Percentiles rank a stretch among this genome's conserved stretches.
Evolutionary conservation across 2,329 filamentous ascomycete genomes (phyloP).

Genomic region (Xylariales sp.): DNA sequence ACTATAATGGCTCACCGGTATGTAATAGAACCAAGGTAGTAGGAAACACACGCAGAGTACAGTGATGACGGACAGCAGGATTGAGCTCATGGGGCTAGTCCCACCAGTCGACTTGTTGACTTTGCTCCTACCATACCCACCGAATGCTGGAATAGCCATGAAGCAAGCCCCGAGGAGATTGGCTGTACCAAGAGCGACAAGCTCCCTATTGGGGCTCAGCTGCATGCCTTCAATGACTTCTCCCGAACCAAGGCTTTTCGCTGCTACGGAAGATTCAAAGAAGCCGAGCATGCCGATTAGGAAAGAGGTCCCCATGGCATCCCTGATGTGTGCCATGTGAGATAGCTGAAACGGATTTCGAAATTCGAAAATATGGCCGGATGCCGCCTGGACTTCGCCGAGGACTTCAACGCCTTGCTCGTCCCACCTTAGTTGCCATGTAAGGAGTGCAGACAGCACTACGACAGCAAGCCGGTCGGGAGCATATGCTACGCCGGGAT

Average conservation of each 20-base stretch:
- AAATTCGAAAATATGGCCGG: conserved; percentile 70
- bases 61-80: conserved; percentile 79
- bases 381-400: conserved; percentile 70
- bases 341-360: conserved; percentile 77
- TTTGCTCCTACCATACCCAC: conserved; percentile 93
- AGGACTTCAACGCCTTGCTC: conserved; percentile 75
- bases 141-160: conserved; percentile 89
- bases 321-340: conserved; percentile 76
- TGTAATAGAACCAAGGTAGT: conserved; percentile 87
- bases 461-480: conserved; percentile 91
- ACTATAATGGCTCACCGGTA: conserved; percentile 63
- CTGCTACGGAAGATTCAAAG: conserved; percentile 94
- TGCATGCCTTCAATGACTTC: conserved; percentile 73
- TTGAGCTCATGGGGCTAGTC: conserved; percentile 87
- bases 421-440: conserved; percentile 75
- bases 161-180: conserved; percentile 92
- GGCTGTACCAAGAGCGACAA: conserved; percentile 84
- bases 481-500: conserved; percentile 77
- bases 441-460: conserved; percentile 73
- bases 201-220: conserved; percentile 85
- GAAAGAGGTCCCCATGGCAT: conserved; percentile 86
- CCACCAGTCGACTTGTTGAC: conserved; percentile 91
- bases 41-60: conserved; percentile 76
- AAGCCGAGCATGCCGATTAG: conserved; percentile 95
- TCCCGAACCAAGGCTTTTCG: conserved; percentile 74